Base-by-base conservation (phyloP, 176 grass and related monocot species). In the Zizania latifolia region DNA sequence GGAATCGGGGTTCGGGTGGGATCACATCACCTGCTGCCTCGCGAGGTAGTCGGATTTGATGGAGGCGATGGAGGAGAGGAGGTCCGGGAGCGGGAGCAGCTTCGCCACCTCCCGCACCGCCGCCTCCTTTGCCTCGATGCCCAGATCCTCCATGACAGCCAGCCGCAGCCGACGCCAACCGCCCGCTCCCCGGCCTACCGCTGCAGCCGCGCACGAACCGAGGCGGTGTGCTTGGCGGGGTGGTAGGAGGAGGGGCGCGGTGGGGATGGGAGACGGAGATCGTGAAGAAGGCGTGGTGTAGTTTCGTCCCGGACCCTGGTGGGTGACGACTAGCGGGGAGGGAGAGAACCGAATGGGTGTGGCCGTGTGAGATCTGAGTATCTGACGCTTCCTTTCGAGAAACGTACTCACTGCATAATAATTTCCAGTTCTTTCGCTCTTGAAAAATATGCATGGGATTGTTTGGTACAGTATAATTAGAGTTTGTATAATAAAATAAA, bases 101-200 rank as follows among this genome's bases (percentile, higher is more conserved):
- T 98, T 98, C 40, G 94, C 94, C 68, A 98, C 94, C 91, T 98
- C 94, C 15, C 94, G 94, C 60, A 98, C 94, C 36, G 94, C 91
- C 13, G 94, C 81, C 34, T 98, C 94, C 78, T 94, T 98, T 4
- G 94, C 89, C 70, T 98, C 94, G 65, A 98, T 98, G 78, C 91
- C 94, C 89, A 92, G 81, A 94, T 98, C 91, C 71, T 98, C 91
- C 94, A 98, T 94, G 71, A 71, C 80, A n/a, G 48, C 54, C 31
- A 53, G 41, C 45, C 75, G 48, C 50, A 22, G 76, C 53, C 28
- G 46, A 32, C 21, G 73, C 40, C 41, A 33, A 64, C 71, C 72
- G 36, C 69, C 32, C 45, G 61, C 24, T n/a, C 41, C 40, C 31
- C 1, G 5, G 23, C 38, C 39, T 83, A 24, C 65, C 59, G 30